Evolutionary conservation across 805 yeast species (phyloP).

Genomic region (Grigorovia yakushimaensis): DNA sequence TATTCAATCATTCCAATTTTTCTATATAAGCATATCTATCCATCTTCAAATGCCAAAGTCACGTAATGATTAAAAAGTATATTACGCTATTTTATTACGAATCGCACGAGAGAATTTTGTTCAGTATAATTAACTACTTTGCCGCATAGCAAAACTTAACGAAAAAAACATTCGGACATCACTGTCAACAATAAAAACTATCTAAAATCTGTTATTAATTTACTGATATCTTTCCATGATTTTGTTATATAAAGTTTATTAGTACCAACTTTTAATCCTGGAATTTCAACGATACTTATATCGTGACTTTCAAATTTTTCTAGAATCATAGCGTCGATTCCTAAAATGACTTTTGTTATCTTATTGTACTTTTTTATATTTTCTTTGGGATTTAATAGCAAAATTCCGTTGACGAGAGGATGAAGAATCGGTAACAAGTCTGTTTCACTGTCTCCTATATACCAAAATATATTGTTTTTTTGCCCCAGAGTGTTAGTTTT

Average conservation of each 20-base stretch:
- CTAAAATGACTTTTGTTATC: slow-evolving; percentile 11
- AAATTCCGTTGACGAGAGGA: slow-evolving; percentile 21
- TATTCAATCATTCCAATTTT: too few relatives aligned
- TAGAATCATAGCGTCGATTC: slow-evolving; percentile 3
- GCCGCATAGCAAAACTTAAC: too few relatives aligned
- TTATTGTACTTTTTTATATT: slow-evolving; percentile 14
- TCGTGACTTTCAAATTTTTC: background rate
- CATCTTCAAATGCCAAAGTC: too few relatives aligned
- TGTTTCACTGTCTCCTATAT: slow-evolving; percentile 28
- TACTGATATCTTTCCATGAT: background rate
- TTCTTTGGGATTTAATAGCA: slow-evolving; percentile 16
- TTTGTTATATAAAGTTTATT: slow-evolving; percentile 2
- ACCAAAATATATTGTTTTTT: slow-evolving; percentile 13
- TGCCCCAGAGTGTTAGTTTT: background rate
- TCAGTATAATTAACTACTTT: too few relatives aligned
- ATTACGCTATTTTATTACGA: too few relatives aligned
- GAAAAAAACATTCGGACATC: too few relatives aligned
- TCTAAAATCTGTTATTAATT: background rate
- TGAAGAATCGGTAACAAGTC: slow-evolving; percentile 22
- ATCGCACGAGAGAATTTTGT: too few relatives aligned
- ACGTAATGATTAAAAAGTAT: too few relatives aligned
- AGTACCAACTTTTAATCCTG: background rate
- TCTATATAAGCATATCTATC: too few relatives aligned
- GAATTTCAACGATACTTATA: background rate
- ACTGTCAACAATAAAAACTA: too few relatives aligned